Conservation (phyloP, 106 monocot species). For the Cymbidium sinense region DNA sequence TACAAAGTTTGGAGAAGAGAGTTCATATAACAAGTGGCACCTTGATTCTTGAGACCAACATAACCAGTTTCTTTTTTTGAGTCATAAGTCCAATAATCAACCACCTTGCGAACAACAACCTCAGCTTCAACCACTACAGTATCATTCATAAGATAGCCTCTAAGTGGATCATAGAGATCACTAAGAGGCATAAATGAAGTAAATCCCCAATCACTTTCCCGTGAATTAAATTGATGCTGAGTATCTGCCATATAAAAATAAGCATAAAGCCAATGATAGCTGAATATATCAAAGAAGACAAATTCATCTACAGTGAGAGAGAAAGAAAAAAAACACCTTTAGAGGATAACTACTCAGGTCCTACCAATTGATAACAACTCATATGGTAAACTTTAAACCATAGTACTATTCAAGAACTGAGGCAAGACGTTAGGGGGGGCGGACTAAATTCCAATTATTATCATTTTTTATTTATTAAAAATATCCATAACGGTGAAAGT, state of each 20-base stretch:
- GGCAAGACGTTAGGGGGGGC: no score
- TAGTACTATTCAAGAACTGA: neutral
- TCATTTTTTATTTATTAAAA: no score
- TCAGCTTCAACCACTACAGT: conserved; percentile 53
- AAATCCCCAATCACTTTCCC: conserved; percentile 75
- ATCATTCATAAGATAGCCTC: conserved; percentile 55
- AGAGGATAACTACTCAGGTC: neutral
- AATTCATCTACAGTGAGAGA: neutral
- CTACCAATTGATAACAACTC: neutral
- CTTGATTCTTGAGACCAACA: conserved; percentile 79
- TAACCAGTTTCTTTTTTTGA: conserved; percentile 69
- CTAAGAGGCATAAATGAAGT: conserved; percentile 67
- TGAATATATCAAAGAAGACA: neutral
- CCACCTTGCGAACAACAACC: conserved; percentile 44
- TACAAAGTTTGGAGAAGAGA: conserved; percentile 65
- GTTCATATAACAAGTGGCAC: conserved; percentile 76
- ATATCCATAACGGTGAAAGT: no score
- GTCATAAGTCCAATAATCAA: conserved; percentile 62
- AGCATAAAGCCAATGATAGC: neutral
- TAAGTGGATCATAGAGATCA: conserved; percentile 53
- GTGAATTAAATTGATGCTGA: conserved; percentile 61
- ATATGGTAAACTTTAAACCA: neutral
- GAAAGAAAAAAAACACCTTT: neutral
- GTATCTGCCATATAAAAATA: conserved; percentile 29
- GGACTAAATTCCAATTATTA: no score